Evolutionary conservation across 495 filamentous ascomycete species (phyloP).

Genomic region (Amniculicola lignicola): DNA sequence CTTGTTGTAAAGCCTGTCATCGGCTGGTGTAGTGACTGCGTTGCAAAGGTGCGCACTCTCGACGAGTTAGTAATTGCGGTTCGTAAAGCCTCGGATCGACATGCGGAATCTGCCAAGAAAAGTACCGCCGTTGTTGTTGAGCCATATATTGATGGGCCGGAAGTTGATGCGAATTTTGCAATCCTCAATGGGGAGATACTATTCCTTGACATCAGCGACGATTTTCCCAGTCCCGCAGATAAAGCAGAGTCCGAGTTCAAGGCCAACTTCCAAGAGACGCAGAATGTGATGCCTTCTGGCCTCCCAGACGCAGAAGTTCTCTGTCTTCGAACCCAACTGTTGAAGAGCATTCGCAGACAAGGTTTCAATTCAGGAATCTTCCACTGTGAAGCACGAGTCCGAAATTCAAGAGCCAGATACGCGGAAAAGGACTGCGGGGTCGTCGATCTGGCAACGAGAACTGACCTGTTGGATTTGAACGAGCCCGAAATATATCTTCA

Average conservation of each 20-base stretch:
- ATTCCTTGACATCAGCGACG: conserved; percentile 52
- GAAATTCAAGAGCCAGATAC: conserved; percentile 38
- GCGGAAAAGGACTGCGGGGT: conserved; percentile 7
- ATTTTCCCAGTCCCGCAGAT: conserved; percentile 51
- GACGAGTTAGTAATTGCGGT: not conserved
- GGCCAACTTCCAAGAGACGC: conserved; percentile 5
- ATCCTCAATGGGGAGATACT: conserved; percentile 50
- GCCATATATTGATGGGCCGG: conserved; percentile 45
- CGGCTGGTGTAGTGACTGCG: conserved; percentile 47
- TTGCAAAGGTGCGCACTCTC: conserved; percentile 41
- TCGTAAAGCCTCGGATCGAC: conserved; percentile 29
- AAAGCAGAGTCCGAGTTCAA: not conserved
- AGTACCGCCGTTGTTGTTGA: conserved; percentile 9
- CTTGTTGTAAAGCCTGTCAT: conserved; percentile 49
- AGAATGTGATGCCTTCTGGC: conserved; percentile 2
- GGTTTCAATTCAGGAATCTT: conserved; percentile 43
- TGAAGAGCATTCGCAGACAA: conserved; percentile 16
- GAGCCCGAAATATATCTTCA: conserved; percentile 36
- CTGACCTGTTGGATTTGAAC: not conserved
- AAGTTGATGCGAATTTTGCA: conserved; percentile 55
- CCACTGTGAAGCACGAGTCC: conserved; percentile 42
- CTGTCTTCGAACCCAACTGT: not conserved
- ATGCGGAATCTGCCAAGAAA: not conserved
- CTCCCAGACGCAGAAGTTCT: conserved; percentile 2
- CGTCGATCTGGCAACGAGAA: conserved; percentile 10